Conservation (phyloP, 441 rosid genomes). For the Brassica hybrid region DNA sequence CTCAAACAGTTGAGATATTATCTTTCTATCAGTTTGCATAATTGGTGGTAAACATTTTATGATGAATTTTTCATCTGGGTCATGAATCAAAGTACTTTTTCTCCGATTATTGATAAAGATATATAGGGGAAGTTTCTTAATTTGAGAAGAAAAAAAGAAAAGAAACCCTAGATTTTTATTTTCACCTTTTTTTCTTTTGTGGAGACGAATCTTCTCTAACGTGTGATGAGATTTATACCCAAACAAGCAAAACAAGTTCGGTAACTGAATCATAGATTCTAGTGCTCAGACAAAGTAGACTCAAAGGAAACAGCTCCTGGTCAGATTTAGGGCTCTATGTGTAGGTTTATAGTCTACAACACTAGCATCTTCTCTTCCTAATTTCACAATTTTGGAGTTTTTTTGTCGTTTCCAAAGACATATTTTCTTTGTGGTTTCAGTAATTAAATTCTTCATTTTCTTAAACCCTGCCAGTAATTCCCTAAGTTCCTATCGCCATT, state of each 20-base stretch:
- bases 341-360: slow-evolving; percentile 33
- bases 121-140: slow-evolving; percentile 26
- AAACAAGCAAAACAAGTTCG: slow-evolving; percentile 38
- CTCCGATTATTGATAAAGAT: slow-evolving; percentile 14
- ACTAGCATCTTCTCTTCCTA: slow-evolving; percentile 17
- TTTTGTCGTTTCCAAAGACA: neutral
- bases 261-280: slow-evolving; percentile 35
- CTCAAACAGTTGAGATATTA: slow-evolving; percentile 5
- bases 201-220: slow-evolving; percentile 1
- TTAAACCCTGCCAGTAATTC: neutral
- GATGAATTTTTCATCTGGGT: slow-evolving; percentile 24
- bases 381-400: slow-evolving; percentile 5
- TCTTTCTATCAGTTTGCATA: neutral
- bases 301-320: slow-evolving; percentile 38
- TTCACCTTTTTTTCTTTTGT: neutral
- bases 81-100: slow-evolving; percentile 21
- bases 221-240: slow-evolving; percentile 25
- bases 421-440: neutral
- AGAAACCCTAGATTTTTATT: slow-evolving; percentile 37
- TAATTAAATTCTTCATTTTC: slow-evolving; percentile 5
- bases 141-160: slow-evolving; percentile 18
- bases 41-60: slow-evolving; percentile 23
- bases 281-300: slow-evolving; percentile 40
- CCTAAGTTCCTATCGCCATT: slow-evolving; percentile 16
- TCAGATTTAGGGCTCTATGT: slow-evolving; percentile 40